A percentile compares a stretch with the other conserved stretches of the same genome.
These are phyloP conservation scores for Sclerotiophoma versabilis DNA, from an alignment of 2,329 filamentous ascomycete genomes.

Conservation along the genomic window DNA sequence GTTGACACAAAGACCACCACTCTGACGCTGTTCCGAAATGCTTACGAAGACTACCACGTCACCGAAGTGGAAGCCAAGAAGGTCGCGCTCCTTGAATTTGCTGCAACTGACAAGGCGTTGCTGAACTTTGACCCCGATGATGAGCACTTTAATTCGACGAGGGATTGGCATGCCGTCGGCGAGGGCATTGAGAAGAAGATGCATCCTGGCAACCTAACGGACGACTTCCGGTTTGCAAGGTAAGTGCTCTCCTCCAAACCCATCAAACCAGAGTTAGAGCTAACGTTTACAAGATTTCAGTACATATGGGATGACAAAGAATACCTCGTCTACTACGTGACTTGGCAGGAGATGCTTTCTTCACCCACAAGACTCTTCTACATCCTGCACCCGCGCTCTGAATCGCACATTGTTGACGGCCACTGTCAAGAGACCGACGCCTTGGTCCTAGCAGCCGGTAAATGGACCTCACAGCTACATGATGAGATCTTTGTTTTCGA, in stretches of 20 bases:
- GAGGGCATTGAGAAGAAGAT: slow-evolving; percentile 33
- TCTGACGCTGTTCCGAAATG: slow-evolving; percentile 28
- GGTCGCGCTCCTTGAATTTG: slow-evolving; percentile 34
- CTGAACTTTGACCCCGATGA: slow-evolving; percentile 24
- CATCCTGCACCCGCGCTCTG: slow-evolving; percentile 25
- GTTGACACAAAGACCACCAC: slow-evolving; percentile 30
- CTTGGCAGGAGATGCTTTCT: slow-evolving; percentile 36
- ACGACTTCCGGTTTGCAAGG: slow-evolving; percentile 35
- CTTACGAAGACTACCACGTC: slow-evolving; percentile 33
- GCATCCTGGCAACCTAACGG: slow-evolving; percentile 28
- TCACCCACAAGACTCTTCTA: slow-evolving; percentile 30
- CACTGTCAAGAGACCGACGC: slow-evolving; percentile 51
- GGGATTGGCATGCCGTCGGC: slow-evolving; percentile 32
- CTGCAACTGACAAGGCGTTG: slow-evolving; percentile 27
- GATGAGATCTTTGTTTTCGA: slow-evolving; percentile 71
- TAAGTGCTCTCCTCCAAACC: slow-evolving; percentile 9
- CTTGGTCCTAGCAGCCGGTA: slow-evolving; percentile 62
- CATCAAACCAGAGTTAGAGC: neutral
- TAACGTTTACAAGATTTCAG: slow-evolving; percentile 26
- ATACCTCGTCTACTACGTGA: slow-evolving; percentile 40
- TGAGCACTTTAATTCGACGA: slow-evolving; percentile 27
- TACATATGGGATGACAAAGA: slow-evolving; percentile 40
- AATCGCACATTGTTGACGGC: slow-evolving; percentile 20
- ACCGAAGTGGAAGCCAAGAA: slow-evolving; percentile 26
- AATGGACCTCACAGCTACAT: slow-evolving; percentile 65